These are phyloP conservation scores for Brassica rapa DNA, from an alignment of 345 rosid genomes.

Conservation along the genomic window DNA sequence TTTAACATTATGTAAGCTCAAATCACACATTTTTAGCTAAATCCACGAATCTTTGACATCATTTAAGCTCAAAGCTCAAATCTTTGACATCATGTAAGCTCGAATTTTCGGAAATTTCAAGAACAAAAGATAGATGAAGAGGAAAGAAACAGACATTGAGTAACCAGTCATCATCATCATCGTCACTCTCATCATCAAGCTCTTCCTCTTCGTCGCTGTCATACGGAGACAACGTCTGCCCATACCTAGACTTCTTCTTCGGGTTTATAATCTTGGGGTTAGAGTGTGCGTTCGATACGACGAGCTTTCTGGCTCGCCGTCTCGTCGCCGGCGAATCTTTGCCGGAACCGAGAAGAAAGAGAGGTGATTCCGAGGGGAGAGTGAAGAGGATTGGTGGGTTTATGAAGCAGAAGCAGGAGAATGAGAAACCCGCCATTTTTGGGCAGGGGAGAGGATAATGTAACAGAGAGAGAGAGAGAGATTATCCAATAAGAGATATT, in stretches of 20 bases:
- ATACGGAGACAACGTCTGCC: conserved; percentile 52
- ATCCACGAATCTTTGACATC: not conserved
- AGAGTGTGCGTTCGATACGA: conserved; percentile 65
- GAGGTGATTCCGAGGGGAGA: conserved; percentile 26
- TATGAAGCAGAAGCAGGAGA: conserved; percentile 26
- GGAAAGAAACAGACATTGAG: conserved; percentile 53
- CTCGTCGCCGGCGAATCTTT: conserved; percentile 13
- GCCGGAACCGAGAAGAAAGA: conserved; percentile 18
- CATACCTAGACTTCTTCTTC: conserved; percentile 63
- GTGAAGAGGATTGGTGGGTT: conserved; percentile 36
- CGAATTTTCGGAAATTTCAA: not conserved
- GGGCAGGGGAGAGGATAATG: conserved; percentile 21
- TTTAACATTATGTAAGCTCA: not conserved
- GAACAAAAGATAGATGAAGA: not conserved
- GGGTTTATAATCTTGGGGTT: conserved; percentile 77
- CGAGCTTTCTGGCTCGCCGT: conserved; percentile 34
- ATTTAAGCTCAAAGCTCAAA: not conserved
- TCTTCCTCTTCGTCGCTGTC: conserved; percentile 50
- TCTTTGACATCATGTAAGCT: not conserved
- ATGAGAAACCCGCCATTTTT: conserved; percentile 52
- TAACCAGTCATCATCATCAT: conserved; percentile 50
- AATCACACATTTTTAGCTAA: too few species aligned
- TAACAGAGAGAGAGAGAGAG: conserved; percentile 6
- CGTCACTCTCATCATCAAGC: conserved; percentile 43
- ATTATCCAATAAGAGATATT: conserved; percentile 15